phyloP scores from a whole-genome alignment of 306 rosid species.

The Mimosa pudica region DNA sequence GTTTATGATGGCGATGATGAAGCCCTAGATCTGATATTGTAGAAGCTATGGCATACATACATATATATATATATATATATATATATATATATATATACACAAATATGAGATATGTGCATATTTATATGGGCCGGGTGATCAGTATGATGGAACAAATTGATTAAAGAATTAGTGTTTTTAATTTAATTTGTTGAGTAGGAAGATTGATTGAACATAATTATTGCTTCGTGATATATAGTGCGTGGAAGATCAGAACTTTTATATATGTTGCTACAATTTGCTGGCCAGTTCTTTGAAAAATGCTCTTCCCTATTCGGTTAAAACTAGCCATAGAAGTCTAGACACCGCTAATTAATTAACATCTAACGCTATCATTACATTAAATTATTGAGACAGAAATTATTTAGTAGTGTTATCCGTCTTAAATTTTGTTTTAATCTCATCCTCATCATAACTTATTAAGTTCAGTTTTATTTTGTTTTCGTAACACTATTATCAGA shows the following conservation, averaged over 20 bases:
- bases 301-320: not conserved
- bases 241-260: not conserved
- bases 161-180: not conserved
- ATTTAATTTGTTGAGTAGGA: not conserved
- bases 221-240: not conserved
- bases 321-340: not conserved
- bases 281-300: not conserved
- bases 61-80: too few relatives aligned
- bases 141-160: not conserved
- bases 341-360: not conserved
- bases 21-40: conserved; percentile 35
- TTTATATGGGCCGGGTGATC: not conserved
- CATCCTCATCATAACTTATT: not conserved
- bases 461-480: not conserved
- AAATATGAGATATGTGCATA: not conserved
- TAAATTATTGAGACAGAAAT: not conserved
- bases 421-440: not conserved
- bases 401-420: not conserved
- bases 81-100: conserved; percentile 2
- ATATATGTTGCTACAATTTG: not conserved
- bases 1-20: conserved; percentile 17
- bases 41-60: not conserved
- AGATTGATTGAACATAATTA: not conserved
- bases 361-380: not conserved
- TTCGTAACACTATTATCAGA: not conserved